Evolutionary conservation across 805 yeast species (phyloP), one percentile per base, ranked within the genome.

Genomic region (Wickerhamomyces mucosus): DNA sequence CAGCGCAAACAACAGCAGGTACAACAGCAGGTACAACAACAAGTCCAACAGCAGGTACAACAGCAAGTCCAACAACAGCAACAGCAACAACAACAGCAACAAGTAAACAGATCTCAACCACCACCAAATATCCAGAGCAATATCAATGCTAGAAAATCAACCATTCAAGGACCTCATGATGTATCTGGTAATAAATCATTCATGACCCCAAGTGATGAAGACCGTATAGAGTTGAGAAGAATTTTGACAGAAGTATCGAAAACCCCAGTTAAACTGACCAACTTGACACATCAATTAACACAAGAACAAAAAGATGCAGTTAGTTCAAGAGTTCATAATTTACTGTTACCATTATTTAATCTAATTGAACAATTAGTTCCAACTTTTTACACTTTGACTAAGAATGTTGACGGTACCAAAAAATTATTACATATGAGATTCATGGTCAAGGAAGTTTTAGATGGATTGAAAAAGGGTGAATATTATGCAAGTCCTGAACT

Each of bases 311-410:
- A 79, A 54, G 67, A 62, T 24, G 61, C 61, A 30, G 78, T 78
- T 16, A 61, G 70, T 26, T 71, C 75, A 15, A 65, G 71, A 17
- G 65, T 75, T 43, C 63, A 61, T 27, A 65, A 63, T 26, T 61
- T 72, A 19, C 63, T 81, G 20, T 51, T 58, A 20, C 43, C 63
- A 14, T 65, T 79, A 40, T 74, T 71, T 53, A 66, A 75, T 22
- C 69, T 78, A 39, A 78, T 80, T 13, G 94, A 84, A 49, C 78
- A 78, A 38, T 63, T 85, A 26, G 73, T 83, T 25, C 85, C 94
- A 22, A 76, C 81, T 48, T 83, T 82, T 46, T 85, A 72, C 48
- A 69, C 79, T 36, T 63, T 83, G 38, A 80, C 94, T 1, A 75
- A 78, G 44, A 81, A 80, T 51, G 69, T 66, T 29, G 82, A 76